Evolutionary conservation across 495 filamentous ascomycete species (phyloP), one percentile per base, ranked within the genome.

Genomic region (Beverwykella pulmonaria): DNA sequence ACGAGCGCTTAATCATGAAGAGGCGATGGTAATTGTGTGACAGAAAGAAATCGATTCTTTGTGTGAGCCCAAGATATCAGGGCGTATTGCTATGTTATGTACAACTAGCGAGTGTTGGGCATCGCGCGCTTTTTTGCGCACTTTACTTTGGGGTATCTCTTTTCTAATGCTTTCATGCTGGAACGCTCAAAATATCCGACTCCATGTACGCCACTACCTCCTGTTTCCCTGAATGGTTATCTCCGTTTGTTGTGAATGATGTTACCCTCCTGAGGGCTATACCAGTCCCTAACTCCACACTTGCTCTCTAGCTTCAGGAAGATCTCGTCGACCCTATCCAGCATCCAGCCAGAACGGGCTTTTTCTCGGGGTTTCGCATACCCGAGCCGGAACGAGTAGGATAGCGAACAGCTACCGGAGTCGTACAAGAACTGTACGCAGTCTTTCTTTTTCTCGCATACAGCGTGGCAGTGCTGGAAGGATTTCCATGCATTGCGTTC

Each of bases 361-460:
- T 36, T 17, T 19, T 48, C 32, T 32, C 56, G 22, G 1, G 36
- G 29, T 34, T 46, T 56, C 6, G 57, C 49, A 27, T 67, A 67
- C 8, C 64, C 64, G 12, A 59, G 39, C 20, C 64, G 48, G 39
- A 67, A 69, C 8, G 59, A 26, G 17, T 25, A 25, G 9, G 54
- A 63, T 10, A 65, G 44, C 2, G 25, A 17, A 41, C 67, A 69
- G 1, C 48, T 36, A 8, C 58, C 52, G 1, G 30, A 15, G 6
- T 62, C 52, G 48, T 61, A 67, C 29, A 52, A 52, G 47, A 66
- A 70, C 36, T 70, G 68, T 1, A 70, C 14, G 34, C 68, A 70
- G 12, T 57, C 29, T 15, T 49, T 39, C 20, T 66, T 56, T 17
- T 23, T 59, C 20, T 70, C 68, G 59, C 68, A 70, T 1, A 70